Conservation (phyloP, 2,329 filamentous ascomycete genomes). For the Curvularia spicifera region DNA sequence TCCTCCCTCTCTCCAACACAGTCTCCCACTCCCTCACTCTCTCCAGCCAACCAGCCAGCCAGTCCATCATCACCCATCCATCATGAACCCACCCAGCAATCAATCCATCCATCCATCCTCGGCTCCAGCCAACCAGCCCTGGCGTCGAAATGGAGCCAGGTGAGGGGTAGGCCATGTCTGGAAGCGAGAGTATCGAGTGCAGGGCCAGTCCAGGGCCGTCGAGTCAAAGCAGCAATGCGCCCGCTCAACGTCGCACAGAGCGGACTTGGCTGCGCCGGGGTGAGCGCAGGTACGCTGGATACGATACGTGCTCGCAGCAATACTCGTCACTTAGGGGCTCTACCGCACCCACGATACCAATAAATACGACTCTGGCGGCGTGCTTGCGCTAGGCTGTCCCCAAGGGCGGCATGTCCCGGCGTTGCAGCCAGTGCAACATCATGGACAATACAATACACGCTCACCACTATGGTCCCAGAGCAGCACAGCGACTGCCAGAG, state of each 20-base stretch:
- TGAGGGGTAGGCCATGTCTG: neutral
- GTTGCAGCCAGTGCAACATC: constrained; percentile 22
- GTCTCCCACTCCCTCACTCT: too few relatives aligned
- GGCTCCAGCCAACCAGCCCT: neutral
- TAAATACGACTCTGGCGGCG: neutral
- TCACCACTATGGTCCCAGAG: too few relatives aligned
- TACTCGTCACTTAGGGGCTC: constrained; percentile 4
- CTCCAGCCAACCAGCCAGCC: neutral
- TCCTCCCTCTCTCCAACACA: neutral
- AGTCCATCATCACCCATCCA: neutral
- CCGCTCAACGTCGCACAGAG: constrained; percentile 28
- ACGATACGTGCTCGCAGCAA: constrained; percentile 20
- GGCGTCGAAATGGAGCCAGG: neutral
- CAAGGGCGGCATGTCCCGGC: constrained; percentile 21
- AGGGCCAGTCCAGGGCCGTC: constrained; percentile 4
- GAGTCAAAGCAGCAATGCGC: constrained; percentile 23
- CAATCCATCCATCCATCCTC: neutral
- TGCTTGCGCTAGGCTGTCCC: constrained; percentile 16
- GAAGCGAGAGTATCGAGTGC: neutral
- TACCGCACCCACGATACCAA: constrained; percentile 1
- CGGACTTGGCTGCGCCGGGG: constrained; percentile 20
- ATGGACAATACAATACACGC: neutral
- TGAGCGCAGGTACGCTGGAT: constrained; percentile 38
- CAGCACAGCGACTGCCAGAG: neutral
- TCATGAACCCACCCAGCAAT: too few relatives aligned